Base-by-base conservation (phyloP, 345 rosid genomes). In the Hypericum androsaemum region DNA sequence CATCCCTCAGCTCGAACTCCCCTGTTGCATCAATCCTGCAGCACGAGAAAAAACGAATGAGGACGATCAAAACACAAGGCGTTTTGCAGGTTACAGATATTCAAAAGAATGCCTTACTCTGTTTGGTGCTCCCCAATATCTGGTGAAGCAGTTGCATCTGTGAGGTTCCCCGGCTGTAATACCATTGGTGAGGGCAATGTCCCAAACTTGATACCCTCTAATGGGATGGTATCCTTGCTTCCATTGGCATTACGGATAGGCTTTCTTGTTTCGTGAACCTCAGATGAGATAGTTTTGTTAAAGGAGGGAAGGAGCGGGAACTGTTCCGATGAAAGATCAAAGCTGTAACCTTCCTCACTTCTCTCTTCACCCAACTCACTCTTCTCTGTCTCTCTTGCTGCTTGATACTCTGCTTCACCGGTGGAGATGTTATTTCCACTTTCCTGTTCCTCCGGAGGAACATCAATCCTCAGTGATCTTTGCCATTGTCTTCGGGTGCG, bases 261-360 rank as follows among this genome's bases (percentile, higher is more conserved):
- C 49, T 61, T 59, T 61, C 39, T 47, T 56, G 68, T 22, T 36
- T 53, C 57, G 41, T 52, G n/a, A 17, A 45, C 43, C 50, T 62
- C 65, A 40, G 64, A 42, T 43, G 48, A 11, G 35, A 49, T 15
- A 49, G 68, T 43, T 57, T 61, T 77, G 8, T 10, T 36, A 6
- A 15, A 60, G 22, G 40, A 37, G 36, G 84, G 74, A 65, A 76
- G 76, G 64, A 43, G 59, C 9, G 82, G 82, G 64, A 66, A 68
- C 57, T 77, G 66, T 42, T 76, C 84, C 14, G 50, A 60, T 43
- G 83, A 60, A 63, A 59, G 56, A 54, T 54, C 37, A 5, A 37
- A 41, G 50, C 39, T 42, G 56, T 57, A 37, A 10, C 52, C 39
- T 37, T 42, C 44, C 32, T 4, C 32, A 22, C 32, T 4, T 22